Evolutionary conservation across 495 filamentous ascomycete species (phyloP).

Genomic region (Friedmanniomyces simplex): DNA sequence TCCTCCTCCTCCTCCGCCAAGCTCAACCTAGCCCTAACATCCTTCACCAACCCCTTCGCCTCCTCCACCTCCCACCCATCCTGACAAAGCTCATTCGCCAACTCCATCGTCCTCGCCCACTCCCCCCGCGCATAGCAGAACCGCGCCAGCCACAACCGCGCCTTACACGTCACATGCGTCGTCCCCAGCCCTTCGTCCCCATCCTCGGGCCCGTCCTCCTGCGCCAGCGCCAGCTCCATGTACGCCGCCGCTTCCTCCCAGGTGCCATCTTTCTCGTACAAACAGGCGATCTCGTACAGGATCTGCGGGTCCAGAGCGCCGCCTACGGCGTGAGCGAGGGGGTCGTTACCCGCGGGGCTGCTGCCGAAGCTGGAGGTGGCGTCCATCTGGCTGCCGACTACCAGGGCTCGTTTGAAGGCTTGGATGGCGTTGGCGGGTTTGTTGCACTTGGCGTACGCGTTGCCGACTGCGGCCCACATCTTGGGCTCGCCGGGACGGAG

Average conservation of each 20-base stretch:
- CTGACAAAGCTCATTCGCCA: slow-evolving; percentile 85
- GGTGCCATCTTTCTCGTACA: slow-evolving; percentile 72
- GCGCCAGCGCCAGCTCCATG: slow-evolving; percentile 88
- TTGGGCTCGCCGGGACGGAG: slow-evolving; percentile 87
- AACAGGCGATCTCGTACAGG: slow-evolving; percentile 74
- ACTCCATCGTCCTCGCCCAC: slow-evolving; percentile 61
- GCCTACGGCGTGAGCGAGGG: slow-evolving; percentile 26
- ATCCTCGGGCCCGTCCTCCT: slow-evolving; percentile 62
- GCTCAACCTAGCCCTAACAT: slow-evolving; percentile 74
- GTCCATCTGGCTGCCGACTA: slow-evolving; percentile 73
- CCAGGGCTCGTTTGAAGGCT: slow-evolving; percentile 81
- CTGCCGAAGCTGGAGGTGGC: slow-evolving; percentile 31
- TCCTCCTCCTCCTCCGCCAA: slow-evolving; percentile 20
- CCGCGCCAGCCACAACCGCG: slow-evolving; percentile 85
- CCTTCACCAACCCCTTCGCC: slow-evolving; percentile 87
- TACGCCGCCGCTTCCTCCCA: slow-evolving; percentile 72
- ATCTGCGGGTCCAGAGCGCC: slow-evolving; percentile 77
- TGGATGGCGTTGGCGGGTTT: slow-evolving; percentile 79
- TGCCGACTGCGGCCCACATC: slow-evolving; percentile 96
- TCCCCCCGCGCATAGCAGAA: slow-evolving; percentile 66
- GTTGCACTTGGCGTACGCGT: slow-evolving; percentile 79
- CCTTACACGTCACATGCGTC: slow-evolving; percentile 79
- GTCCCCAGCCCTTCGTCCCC: slow-evolving; percentile 45
- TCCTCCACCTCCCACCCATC: slow-evolving; percentile 97
- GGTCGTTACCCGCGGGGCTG: slow-evolving; percentile 9